Evolutionary conservation across 1,284 basidiomycete genomes (phyloP).

Genomic region (Cryptococcus amylolentus): DNA sequence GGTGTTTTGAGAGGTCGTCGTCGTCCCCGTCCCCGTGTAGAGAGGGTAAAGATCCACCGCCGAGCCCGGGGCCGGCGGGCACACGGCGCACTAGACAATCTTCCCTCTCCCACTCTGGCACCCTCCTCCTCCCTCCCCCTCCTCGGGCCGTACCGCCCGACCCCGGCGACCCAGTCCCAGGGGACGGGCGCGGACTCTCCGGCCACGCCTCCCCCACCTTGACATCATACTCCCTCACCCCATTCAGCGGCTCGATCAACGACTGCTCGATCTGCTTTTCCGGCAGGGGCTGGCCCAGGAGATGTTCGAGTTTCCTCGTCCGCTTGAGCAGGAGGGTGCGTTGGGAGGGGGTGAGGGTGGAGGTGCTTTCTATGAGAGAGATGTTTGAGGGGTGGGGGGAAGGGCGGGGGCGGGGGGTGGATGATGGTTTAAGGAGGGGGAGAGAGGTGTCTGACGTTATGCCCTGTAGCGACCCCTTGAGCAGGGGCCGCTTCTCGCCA

Average conservation of each 20-base stretch:
- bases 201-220: conserved; percentile 20
- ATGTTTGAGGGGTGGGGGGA: not conserved
- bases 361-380: not conserved
- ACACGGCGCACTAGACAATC: conserved; percentile 25
- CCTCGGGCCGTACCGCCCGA: no score
- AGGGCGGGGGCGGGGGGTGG: not conserved
- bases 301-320: conserved; percentile 69
- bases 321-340: conserved; percentile 68
- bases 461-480: conserved; percentile 4
- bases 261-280: conserved; percentile 28
- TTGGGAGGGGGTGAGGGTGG: conserved; percentile 58
- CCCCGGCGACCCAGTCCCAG: no score
- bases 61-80: not conserved
- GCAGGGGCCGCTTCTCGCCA: not conserved
- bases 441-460: not conserved
- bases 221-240: conserved; percentile 14
- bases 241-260: conserved; percentile 30
- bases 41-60: not conserved
- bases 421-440: not conserved
- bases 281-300: conserved; percentile 58
- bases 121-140: conserved; percentile 6
- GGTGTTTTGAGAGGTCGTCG: not conserved
- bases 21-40: no score
- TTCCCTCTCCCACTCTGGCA: conserved; percentile 26
- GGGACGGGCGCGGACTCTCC: not conserved